phyloP scores from a whole-genome alignment of 2,329 filamentous ascomycete species.

The Venturia carpophila region DNA sequence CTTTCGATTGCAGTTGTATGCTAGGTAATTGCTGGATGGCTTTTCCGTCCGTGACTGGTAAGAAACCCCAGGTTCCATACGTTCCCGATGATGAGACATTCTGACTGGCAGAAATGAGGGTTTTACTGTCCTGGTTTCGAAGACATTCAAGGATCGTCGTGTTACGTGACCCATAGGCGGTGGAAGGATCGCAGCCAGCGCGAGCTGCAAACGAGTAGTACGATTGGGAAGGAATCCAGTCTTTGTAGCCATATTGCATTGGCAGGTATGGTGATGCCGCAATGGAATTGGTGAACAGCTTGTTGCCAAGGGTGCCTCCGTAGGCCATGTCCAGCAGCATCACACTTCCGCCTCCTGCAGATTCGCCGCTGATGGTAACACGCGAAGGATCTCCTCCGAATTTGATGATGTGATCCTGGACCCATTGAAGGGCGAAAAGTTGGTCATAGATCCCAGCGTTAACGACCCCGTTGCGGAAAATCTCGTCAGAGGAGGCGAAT shows the following conservation, averaged over 20 bases:
- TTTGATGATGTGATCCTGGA: conserved; percentile 42
- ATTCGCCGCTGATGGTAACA: conserved; percentile 39
- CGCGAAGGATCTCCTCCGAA: conserved; percentile 45
- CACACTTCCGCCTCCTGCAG: conserved; percentile 12
- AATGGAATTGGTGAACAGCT: conserved; percentile 5
- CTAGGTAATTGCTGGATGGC: not conserved
- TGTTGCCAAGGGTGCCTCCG: conserved; percentile 2
- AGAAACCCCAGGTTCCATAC: not conserved
- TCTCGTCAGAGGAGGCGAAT: conserved; percentile 35
- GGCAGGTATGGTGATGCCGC: conserved; percentile 13
- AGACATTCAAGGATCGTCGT: conserved; percentile 8
- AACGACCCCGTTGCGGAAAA: conserved; percentile 28
- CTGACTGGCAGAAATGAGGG: conserved; percentile 2
- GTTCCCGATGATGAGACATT: not conserved
- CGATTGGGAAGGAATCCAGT: conserved; percentile 9
- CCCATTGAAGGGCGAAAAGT: conserved; percentile 46
- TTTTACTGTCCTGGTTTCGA: not conserved
- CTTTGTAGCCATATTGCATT: conserved; percentile 13
- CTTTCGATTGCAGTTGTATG: conserved; percentile 1
- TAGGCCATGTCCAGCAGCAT: conserved; percentile 14
- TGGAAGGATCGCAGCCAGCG: conserved; percentile 1
- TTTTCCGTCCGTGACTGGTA: conserved; percentile 1
- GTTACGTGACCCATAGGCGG: not conserved
- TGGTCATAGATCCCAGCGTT: conserved; percentile 44
- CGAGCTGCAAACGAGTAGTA: conserved; percentile 13